Evolutionary conservation across 116 monocot species (phyloP).

Genomic region (Cymodocea nodosa): DNA sequence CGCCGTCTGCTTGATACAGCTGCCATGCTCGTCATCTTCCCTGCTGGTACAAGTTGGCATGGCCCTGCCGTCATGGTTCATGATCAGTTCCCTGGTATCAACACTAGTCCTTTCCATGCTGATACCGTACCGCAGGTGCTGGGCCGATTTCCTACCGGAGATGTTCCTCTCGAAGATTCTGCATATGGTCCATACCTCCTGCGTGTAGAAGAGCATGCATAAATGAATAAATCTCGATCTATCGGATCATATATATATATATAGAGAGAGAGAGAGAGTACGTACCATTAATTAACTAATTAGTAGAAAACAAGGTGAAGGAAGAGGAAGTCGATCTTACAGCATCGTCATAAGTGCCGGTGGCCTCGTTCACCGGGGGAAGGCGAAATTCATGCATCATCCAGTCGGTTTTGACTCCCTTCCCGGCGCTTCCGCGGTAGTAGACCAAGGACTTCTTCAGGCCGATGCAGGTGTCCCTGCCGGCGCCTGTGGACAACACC

Average conservation of each 20-base stretch:
- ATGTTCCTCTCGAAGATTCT: neutral
- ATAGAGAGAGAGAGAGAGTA: neutral
- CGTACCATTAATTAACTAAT: neutral
- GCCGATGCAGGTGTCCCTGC: constrained; percentile 47
- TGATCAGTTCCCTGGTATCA: too few relatives aligned
- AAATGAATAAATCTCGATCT: neutral
- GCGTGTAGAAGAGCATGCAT: neutral
- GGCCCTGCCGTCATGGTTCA: too few relatives aligned
- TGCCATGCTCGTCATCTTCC: too few relatives aligned
- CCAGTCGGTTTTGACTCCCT: constrained; percentile 81
- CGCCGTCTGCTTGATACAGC: too few relatives aligned
- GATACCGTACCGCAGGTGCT: too few relatives aligned
- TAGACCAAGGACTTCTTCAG: constrained; percentile 89
- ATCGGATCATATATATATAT: neutral
- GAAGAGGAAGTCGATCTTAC: too few relatives aligned
- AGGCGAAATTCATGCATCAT: constrained; percentile 98
- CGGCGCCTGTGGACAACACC: too few relatives aligned
- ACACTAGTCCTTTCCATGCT: too few relatives aligned
- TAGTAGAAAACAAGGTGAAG: too few relatives aligned
- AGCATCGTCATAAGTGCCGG: neutral
- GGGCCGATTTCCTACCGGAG: neutral
- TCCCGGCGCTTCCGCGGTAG: constrained; percentile 72
- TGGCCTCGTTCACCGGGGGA: constrained; percentile 13
- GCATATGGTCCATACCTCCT: neutral
- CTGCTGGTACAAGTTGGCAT: too few relatives aligned